Evolutionary conservation across 2,329 filamentous ascomycete genomes (phyloP), one percentile per base, ranked within the genome.

Genomic region (Ceratocystis huliohia): DNA sequence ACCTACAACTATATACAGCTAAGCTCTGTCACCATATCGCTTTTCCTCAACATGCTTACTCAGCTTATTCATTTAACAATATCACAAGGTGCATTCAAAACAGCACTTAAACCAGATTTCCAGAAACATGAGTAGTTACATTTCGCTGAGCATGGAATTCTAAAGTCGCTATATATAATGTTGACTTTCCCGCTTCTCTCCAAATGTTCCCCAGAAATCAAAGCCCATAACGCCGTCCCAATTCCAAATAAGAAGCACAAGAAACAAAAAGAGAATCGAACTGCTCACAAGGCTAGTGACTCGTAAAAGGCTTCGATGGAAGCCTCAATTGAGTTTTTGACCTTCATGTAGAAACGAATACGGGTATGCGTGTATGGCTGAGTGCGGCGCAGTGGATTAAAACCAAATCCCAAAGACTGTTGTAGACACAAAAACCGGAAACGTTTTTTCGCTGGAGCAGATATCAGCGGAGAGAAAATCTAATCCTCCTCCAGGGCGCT

Each of bases 401-500:
- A 44, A 5, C 61, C 44, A 44, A 44, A 61, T 59, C 56, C 17
- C 20, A n/a, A 3, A 33, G 25, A 8, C 13, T 28, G 17, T 8
- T 15, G 28, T 37, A 37, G 28, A 28, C 17, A 30, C 33, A n/a
- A n/a, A 28, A n/a, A 59, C 22, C 4, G 56, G 25, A 59, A 30
- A 20, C 4, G 10, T n/a, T 10, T 33, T 28, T n/a, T 59, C 56
- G 28, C 20, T 2, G 25, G 56, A 59, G 30, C 5, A n/a, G 8
- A 6, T 7, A 22, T n/a, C 37, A 46, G 22, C 44, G n/a, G n/a
- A 20, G 33, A 48, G 61, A 61, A 64, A 53, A 50, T 65, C 70
- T 78, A 82, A 66, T 82, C 80, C 73, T 82, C 80, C 73, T 82
- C 80, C 3, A 82, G 74, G 25, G 73, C 74, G n/a, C 78, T 82